A percentile compares a stretch with the other conserved stretches of the same genome.
Conservation (phyloP, 139 green algal species). For the Chlamydomonas eustigma region DNA sequence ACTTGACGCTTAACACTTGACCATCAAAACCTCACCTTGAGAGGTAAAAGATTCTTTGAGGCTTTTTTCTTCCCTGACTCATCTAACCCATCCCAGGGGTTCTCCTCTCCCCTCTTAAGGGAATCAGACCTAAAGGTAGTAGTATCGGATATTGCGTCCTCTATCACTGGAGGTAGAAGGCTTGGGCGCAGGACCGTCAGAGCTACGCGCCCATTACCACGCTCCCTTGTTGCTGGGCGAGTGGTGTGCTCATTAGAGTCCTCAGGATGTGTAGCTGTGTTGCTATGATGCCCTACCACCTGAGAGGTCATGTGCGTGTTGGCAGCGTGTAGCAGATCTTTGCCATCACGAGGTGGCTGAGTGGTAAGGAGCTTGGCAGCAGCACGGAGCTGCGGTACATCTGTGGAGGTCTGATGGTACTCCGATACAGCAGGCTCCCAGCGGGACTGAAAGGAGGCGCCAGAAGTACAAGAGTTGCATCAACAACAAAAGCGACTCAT, state of each 20-base stretch:
- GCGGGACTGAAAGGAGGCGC: slow-evolving; percentile 25
- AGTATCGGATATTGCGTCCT: no score
- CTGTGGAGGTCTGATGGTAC: slow-evolving; percentile 41
- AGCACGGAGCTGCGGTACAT: slow-evolving; percentile 18
- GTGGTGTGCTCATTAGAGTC: neutral
- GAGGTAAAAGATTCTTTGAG: no score
- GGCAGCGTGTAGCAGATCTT: slow-evolving; percentile 21
- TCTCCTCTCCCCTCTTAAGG: no score
- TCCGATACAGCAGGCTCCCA: slow-evolving; percentile 53
- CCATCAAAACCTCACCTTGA: no score
- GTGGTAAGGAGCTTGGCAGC: slow-evolving; percentile 53
- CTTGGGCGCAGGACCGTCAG: slow-evolving; percentile 53
- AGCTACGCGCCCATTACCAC: slow-evolving; percentile 45
- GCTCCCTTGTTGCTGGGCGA: slow-evolving; percentile 42
- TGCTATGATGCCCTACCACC: neutral
- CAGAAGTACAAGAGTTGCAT: no score
- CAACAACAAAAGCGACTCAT: no score
- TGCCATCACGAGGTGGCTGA: slow-evolving; percentile 30
- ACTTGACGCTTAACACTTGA: no score
- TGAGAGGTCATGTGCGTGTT: neutral
- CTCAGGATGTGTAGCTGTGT: neutral
- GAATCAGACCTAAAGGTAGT: no score
- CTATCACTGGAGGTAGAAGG: neutral
- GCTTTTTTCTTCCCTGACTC: no score
- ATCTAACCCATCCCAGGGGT: no score